Conservation (phyloP, 1,139 yeast genomes). For the Pichia sp. region DNA sequence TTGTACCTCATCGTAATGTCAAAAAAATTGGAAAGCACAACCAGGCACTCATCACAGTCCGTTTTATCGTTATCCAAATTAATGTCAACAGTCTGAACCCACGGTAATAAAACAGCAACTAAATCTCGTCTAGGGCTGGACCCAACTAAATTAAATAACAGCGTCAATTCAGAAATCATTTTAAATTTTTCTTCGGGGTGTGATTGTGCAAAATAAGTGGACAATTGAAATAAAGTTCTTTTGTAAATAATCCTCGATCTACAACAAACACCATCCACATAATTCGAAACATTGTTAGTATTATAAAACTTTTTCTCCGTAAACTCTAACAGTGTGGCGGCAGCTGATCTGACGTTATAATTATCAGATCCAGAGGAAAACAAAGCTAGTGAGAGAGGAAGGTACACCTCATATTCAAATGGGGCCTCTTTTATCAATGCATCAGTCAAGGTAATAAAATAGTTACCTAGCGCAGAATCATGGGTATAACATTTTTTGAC, state of each 20-base stretch:
- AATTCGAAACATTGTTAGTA: constrained; percentile 37
- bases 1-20: constrained; percentile 79
- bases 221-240: constrained; percentile 63
- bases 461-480: constrained; percentile 50
- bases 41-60: constrained; percentile 48
- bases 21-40: constrained; percentile 77
- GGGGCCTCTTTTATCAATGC: constrained; percentile 39
- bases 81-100: constrained; percentile 78
- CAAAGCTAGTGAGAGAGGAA: constrained; percentile 54
- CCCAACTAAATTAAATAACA: constrained; percentile 58
- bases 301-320: constrained; percentile 49
- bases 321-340: constrained; percentile 48
- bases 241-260: constrained; percentile 68
- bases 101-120: constrained; percentile 73
- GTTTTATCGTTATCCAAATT: constrained; percentile 33
- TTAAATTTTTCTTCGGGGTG: constrained; percentile 51
- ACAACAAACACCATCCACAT: constrained; percentile 55
- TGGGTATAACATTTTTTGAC: constrained; percentile 61
- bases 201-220: constrained; percentile 51
- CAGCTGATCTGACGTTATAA: constrained; percentile 50
- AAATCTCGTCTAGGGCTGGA: constrained; percentile 63
- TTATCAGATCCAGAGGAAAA: constrained; percentile 65
- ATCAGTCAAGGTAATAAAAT: constrained; percentile 64
- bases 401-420: constrained; percentile 41
- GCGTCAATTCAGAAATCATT: constrained; percentile 65